Percentiles rank a stretch among this genome's conserved stretches.
Evolutionary conservation across 2,329 filamentous ascomycete species (phyloP).

Genomic region (Penicillium frequentans): DNA sequence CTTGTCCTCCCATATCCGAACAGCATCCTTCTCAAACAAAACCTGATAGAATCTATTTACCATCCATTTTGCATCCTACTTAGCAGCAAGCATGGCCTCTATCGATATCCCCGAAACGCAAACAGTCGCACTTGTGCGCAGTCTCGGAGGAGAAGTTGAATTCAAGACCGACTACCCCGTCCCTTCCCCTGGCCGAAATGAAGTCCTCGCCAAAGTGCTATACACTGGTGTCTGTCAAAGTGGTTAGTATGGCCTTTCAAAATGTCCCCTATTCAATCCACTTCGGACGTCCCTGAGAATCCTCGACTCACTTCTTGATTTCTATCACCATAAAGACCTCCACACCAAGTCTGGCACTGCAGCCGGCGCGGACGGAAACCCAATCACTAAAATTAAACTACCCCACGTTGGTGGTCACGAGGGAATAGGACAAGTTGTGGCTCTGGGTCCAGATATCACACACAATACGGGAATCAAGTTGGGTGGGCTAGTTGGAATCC

Average conservation of each 20-base stretch:
- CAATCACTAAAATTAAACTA: slow-evolving; percentile 47
- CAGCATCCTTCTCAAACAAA: not conserved
- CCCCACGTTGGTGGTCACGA: slow-evolving; percentile 50
- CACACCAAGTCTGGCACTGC: slow-evolving; percentile 43
- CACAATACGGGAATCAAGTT: slow-evolving; percentile 36
- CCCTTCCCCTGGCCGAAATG: slow-evolving; percentile 38
- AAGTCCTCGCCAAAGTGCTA: slow-evolving; percentile 48
- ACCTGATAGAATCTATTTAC: not conserved
- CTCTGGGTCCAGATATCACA: slow-evolving; percentile 36
- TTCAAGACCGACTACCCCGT: slow-evolving; percentile 46
- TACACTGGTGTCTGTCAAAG: slow-evolving; percentile 49
- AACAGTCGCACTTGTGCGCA: slow-evolving; percentile 44
- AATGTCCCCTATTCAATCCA: not conserved
- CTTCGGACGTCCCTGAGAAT: not conserved
- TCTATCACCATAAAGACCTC: slow-evolving; percentile 29
- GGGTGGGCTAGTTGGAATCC: slow-evolving; percentile 45
- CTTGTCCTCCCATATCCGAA: not conserved
- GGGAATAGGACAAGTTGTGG: slow-evolving; percentile 45
- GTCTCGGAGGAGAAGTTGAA: slow-evolving; percentile 42
- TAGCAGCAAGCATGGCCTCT: slow-evolving; percentile 9
- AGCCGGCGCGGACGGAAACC: slow-evolving; percentile 38
- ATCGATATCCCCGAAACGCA: slow-evolving; percentile 28
- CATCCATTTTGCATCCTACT: not conserved
- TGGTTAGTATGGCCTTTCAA: slow-evolving; percentile 28
- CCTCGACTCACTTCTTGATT: not conserved